Evolutionary conservation across 129 eudicot species (phyloP).

Genomic region (Chrysanthemum seticuspe): DNA sequence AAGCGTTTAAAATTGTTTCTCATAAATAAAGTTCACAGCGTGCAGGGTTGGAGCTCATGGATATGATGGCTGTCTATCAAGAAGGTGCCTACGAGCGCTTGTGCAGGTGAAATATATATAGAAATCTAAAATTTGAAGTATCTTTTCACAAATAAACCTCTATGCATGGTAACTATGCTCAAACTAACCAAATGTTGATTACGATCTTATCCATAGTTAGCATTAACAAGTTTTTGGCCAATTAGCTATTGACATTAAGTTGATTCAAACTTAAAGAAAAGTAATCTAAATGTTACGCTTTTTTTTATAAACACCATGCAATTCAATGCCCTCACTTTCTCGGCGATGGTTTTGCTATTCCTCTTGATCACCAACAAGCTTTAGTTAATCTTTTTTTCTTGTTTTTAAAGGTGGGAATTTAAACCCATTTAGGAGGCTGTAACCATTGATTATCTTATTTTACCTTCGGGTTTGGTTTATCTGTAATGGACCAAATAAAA

Average conservation of each 20-base stretch:
- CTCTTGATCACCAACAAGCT: background rate
- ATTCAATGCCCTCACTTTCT: background rate
- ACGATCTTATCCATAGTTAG: background rate
- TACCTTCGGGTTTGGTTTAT: conserved; percentile 1
- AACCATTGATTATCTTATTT: no score
- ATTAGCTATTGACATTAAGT: conserved; percentile 10
- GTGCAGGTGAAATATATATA: conserved; percentile 66
- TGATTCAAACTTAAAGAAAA: background rate
- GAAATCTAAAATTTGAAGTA: conserved; percentile 1
- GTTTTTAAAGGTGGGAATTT: background rate
- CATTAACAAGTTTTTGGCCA: background rate
- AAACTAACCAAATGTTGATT: background rate
- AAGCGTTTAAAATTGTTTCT: conserved; percentile 9
- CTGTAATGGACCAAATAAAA: background rate
- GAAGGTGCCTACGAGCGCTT: conserved; percentile 98
- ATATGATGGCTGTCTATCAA: conserved; percentile 99
- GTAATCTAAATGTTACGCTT: background rate
- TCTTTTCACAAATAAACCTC: conserved; percentile 1
- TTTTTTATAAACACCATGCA: background rate
- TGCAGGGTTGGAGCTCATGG: conserved; percentile 99
- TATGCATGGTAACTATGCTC: background rate
- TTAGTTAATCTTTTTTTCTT: background rate
- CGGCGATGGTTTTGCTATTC: background rate
- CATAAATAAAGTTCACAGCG: conserved; percentile 51
- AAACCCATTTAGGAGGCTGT: no score